Evolutionary conservation across 2,329 filamentous ascomycete species (phyloP).

Genomic region (Lecanosticta acicola): DNA sequence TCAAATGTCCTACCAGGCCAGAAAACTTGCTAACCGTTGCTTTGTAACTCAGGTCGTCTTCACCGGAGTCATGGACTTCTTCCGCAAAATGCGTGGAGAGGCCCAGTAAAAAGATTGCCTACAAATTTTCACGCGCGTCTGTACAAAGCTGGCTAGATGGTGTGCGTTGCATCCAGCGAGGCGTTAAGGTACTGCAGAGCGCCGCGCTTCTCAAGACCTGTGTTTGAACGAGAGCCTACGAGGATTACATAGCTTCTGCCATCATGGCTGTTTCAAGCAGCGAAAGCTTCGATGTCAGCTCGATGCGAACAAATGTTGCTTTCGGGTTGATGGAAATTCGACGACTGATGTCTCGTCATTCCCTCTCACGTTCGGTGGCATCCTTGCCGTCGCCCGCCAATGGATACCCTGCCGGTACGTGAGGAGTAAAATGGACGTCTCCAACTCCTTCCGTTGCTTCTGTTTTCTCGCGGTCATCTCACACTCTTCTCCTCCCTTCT

Average conservation of each 20-base stretch:
- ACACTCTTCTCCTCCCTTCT: not conserved
- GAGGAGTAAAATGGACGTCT: not conserved
- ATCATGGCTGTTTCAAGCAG: too few relatives aligned
- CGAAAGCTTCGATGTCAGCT: too few relatives aligned
- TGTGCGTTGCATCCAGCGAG: constrained; percentile 1
- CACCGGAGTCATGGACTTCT: constrained; percentile 88
- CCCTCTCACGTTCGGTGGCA: not conserved
- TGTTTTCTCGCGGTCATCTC: not conserved
- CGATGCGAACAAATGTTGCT: too few relatives aligned
- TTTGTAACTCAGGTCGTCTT: constrained; percentile 48
- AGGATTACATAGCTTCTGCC: too few relatives aligned
- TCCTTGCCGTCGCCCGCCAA: not conserved
- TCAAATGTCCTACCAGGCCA: not conserved
- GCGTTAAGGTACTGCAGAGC: not conserved
- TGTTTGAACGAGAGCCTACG: not conserved
- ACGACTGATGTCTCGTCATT: not conserved
- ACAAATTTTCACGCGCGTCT: not conserved
- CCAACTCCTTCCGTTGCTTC: not conserved
- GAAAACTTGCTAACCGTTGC: not conserved
- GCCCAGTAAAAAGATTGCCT: not conserved
- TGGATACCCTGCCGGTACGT: not conserved
- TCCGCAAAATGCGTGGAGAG: constrained; percentile 61
- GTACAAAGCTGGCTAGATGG: not conserved
- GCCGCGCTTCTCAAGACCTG: not conserved
- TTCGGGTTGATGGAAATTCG: not conserved